phyloP scores from a whole-genome alignment of 1,139 yeast species.

The Sugiyamaella paludigena region DNA sequence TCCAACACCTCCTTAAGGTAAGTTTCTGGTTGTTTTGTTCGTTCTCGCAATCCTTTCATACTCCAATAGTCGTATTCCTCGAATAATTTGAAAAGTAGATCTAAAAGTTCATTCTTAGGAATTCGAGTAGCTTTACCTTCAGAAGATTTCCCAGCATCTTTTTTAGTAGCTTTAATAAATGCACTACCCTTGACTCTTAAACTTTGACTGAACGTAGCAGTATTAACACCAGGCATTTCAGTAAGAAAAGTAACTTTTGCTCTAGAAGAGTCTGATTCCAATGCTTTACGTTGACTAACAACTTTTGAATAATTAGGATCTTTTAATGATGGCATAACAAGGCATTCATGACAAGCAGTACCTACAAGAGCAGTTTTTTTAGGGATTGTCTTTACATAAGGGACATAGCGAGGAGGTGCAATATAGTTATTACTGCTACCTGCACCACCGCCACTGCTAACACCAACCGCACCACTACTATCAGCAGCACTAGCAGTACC shows the following conservation, averaged over 20 bases:
- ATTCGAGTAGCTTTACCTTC: conserved; percentile 92
- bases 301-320: conserved; percentile 68
- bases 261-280: conserved; percentile 46
- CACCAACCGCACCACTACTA: conserved; percentile 19
- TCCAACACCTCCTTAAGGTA: conserved; percentile 89
- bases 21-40: conserved; percentile 94
- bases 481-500: conserved; percentile 6
- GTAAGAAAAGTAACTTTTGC: conserved; percentile 77
- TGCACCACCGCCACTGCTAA: conserved; percentile 22
- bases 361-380: conserved; percentile 82
- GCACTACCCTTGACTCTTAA: conserved; percentile 44
- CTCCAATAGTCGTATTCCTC: conserved; percentile 98
- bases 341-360: conserved; percentile 89
- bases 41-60: conserved; percentile 86
- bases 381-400: conserved; percentile 35
- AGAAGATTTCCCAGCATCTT: conserved; percentile 43
- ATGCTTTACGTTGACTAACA: conserved; percentile 51
- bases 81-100: conserved; percentile 79
- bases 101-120: conserved; percentile 90
- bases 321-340: conserved; percentile 71
- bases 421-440: conserved; percentile 1
- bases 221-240: conserved; percentile 83
- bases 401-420: conserved; percentile 21
- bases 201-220: conserved; percentile 76
- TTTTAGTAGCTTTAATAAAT: conserved; percentile 38